Base-by-base conservation (phyloP, 805 yeast genomes). In the Saccharomycopsis malanga region DNA sequence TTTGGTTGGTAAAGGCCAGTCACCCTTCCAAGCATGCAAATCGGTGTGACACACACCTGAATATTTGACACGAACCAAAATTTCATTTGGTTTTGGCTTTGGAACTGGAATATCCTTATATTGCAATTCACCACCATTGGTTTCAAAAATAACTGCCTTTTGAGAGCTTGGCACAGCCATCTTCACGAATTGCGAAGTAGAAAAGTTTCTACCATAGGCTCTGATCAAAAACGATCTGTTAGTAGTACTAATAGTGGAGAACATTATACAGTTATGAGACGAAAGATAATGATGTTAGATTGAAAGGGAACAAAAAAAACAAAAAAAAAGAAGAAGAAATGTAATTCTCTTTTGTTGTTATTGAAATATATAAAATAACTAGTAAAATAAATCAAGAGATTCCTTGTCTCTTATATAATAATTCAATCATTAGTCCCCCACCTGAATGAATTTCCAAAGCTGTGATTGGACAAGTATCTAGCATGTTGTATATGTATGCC, bases 71-170 rank as follows among this genome's bases (percentile, higher is more conserved):
- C 80, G 74, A 58, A 80, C 71, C 62, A 80, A 70, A 50, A 80
- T 66, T 64, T 80, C 85, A 59, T 72, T 77, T 53, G 85, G 67
- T 62, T 75, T 76, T 61, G 85, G 85, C 40, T 53, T 64, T 61
- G 86, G 94, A 48, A 86, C 91, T 47, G 89, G 83, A 53, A 84
- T 77, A 58, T 86, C 89, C 62, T 74, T 74, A 73, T 79, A 81
- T 54, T 68, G 65, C 55, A 84, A 66, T 48, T 75, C 72, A 57
- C 87, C 87, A 54, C 78, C 77, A 68, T 71, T 69, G 61, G 71
- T 74, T 63, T 80, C 81, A 66, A 81, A 81, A 59, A 81, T 71
- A 35, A 81, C 77, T 48, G 81, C 93, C 64, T 81, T 82, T 70
- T 82, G 89, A 45, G 81, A 74, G 52, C 66, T 64, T 62, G 89